phyloP scores from a whole-genome alignment of 495 filamentous ascomycete genomes.

The Xylaria grammica region DNA sequence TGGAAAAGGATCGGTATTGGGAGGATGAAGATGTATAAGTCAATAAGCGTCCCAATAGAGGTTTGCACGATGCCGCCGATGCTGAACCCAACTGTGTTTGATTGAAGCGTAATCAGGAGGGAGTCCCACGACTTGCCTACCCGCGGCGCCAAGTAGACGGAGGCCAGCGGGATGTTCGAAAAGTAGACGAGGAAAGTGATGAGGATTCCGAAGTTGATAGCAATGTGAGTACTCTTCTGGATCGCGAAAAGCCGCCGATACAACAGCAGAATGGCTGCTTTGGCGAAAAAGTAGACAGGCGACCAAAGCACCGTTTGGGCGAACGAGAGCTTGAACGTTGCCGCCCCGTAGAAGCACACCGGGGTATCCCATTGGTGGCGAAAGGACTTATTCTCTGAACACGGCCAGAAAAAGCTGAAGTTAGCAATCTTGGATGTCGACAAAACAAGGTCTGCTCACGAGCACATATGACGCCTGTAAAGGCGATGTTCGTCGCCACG shows the following conservation, averaged over 20 bases:
- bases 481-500: too few species aligned
- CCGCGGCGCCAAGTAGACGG: conserved; percentile 15
- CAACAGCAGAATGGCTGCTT: conserved; percentile 26
- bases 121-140: conserved; percentile 24
- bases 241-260: conserved; percentile 24
- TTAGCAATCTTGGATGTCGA: too few species aligned
- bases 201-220: conserved; percentile 16
- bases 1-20: not conserved
- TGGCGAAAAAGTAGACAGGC: conserved; percentile 4
- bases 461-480: too few species aligned
- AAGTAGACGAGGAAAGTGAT: conserved; percentile 20
- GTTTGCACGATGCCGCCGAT: not conserved
- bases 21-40: not conserved
- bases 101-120: not conserved
- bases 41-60: not conserved
- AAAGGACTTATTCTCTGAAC: too few species aligned
- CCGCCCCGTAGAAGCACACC: too few species aligned
- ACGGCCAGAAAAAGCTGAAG: too few species aligned
- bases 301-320: too few species aligned
- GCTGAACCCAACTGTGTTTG: not conserved
- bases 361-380: too few species aligned
- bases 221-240: conserved; percentile 2
- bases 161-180: conserved; percentile 9
- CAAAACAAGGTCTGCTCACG: too few species aligned
- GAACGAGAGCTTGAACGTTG: too few species aligned